Evolutionary conservation across 495 filamentous ascomycete genomes (phyloP).

Genomic region (Xylaria palmicola): DNA sequence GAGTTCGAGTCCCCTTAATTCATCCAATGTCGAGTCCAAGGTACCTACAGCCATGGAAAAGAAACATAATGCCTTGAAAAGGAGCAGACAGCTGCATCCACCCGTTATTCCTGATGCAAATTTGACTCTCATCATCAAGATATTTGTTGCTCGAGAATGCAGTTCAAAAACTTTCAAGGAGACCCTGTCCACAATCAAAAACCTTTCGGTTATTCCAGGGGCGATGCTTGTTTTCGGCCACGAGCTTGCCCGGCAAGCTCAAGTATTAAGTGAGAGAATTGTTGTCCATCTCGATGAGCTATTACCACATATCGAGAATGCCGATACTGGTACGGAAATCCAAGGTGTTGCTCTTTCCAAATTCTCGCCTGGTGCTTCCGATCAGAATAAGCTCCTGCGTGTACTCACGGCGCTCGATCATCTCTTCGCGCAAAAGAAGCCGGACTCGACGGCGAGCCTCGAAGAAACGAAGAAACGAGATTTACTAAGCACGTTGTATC

Average conservation of each 20-base stretch:
- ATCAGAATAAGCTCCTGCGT: conserved; percentile 91
- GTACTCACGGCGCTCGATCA: conserved; percentile 96
- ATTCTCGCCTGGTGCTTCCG: conserved; percentile 92
- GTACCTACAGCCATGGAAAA: conserved; percentile 50
- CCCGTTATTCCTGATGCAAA: conserved; percentile 88
- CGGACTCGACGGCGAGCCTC: conserved; percentile 55
- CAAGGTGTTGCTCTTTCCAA: conserved; percentile 92
- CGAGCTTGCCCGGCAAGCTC: conserved; percentile 84
- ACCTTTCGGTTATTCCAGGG: conserved; percentile 87
- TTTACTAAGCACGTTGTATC: conserved; percentile 81
- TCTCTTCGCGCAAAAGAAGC: conserved; percentile 69
- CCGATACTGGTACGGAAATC: conserved; percentile 85
- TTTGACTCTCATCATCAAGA: conserved; percentile 88
- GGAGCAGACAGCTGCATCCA: conserved; percentile 68
- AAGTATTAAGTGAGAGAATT: conserved; percentile 78
- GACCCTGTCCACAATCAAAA: conserved; percentile 95
- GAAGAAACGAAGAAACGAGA: conserved; percentile 66
- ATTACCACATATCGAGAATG: conserved; percentile 81
- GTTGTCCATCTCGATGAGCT: conserved; percentile 81
- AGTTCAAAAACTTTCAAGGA: conserved; percentile 96
- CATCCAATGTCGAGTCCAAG: conserved; percentile 33
- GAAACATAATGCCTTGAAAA: conserved; percentile 62
- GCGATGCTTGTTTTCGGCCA: conserved; percentile 88
- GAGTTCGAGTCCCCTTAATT: conserved; percentile 21
- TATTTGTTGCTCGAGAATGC: conserved; percentile 93